Evolutionary conservation across 179 eudicot genomes (phyloP).

Genomic region (Gypsophila paniculata): DNA sequence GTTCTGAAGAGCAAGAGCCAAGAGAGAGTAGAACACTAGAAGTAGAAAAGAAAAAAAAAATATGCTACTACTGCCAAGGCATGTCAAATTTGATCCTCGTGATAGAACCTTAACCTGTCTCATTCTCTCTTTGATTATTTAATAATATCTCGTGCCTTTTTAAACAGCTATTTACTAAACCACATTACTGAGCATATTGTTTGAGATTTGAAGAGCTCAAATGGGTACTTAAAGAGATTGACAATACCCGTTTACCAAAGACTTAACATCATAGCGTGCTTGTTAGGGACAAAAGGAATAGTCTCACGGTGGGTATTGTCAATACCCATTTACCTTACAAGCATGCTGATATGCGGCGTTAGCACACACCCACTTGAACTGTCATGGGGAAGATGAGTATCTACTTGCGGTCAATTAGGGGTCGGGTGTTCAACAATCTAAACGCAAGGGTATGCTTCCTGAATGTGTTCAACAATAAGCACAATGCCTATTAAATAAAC

Average conservation of each 20-base stretch:
- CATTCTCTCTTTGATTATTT: neutral
- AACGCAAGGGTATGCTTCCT: neutral
- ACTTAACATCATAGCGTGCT: neutral
- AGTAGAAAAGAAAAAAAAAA: neutral
- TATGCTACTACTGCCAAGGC: neutral
- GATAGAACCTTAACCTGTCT: neutral
- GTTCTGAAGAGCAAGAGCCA: neutral
- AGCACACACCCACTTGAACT: neutral
- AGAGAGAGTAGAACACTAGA: neutral
- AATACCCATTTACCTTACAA: no score
- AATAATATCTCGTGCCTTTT: neutral
- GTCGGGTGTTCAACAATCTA: neutral
- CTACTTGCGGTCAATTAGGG: neutral
- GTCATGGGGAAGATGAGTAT: no score
- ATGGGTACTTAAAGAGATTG: neutral
- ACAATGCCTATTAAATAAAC: constrained; percentile 1
- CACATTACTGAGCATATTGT: neutral
- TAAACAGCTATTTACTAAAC: neutral
- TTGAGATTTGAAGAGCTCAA: neutral
- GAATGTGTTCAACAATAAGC: no score
- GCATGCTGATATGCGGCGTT: neutral
- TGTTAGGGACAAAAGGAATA: neutral
- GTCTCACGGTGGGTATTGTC: neutral
- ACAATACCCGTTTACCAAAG: neutral
- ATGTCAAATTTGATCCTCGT: neutral